phyloP scores from a whole-genome alignment of 805 yeast genomes.

The Saccharomycopsis oosterbeekiorum region DNA sequence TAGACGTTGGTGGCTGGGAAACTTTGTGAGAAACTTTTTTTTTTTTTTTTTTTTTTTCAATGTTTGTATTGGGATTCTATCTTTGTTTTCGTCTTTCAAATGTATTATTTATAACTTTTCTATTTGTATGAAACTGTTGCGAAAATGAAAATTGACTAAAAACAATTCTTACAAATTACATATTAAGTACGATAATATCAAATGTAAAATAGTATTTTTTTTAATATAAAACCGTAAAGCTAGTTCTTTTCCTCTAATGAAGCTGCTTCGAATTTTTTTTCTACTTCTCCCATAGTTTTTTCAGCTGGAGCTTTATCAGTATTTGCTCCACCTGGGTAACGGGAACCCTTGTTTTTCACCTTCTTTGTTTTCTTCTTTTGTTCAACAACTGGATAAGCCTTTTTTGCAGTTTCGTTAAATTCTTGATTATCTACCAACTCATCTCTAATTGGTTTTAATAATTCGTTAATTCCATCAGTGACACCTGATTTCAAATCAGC shows the following conservation, averaged over 20 bases:
- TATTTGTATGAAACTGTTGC: neutral
- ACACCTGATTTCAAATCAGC: constrained; percentile 93
- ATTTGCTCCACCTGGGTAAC: constrained; percentile 76
- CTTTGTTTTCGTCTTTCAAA: neutral
- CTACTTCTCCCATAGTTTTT: constrained; percentile 20
- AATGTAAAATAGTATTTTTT: neutral
- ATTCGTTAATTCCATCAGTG: constrained; percentile 67
- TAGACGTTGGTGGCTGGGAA: constrained; percentile 96
- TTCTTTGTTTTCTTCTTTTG: constrained; percentile 62
- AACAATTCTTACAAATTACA: neutral
- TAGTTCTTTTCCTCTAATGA: constrained; percentile 2
- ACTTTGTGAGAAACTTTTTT: constrained; percentile 37
- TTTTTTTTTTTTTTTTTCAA: neutral
- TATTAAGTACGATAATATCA: neutral
- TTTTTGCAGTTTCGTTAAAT: constrained; percentile 60
- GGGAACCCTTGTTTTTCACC: constrained; percentile 75
- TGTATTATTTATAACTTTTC: neutral
- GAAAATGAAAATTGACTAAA: too few relatives aligned
- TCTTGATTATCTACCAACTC: constrained; percentile 53
- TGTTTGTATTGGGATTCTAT: neutral
- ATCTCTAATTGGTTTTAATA: constrained; percentile 77
- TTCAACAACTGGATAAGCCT: constrained; percentile 76
- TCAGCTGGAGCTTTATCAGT: constrained; percentile 23
- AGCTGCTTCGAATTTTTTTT: constrained; percentile 24
- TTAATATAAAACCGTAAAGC: neutral